These are phyloP conservation scores for Scenedesmus sp. DNA, from an alignment of 163 green algal species.

Conservation along the genomic window DNA sequence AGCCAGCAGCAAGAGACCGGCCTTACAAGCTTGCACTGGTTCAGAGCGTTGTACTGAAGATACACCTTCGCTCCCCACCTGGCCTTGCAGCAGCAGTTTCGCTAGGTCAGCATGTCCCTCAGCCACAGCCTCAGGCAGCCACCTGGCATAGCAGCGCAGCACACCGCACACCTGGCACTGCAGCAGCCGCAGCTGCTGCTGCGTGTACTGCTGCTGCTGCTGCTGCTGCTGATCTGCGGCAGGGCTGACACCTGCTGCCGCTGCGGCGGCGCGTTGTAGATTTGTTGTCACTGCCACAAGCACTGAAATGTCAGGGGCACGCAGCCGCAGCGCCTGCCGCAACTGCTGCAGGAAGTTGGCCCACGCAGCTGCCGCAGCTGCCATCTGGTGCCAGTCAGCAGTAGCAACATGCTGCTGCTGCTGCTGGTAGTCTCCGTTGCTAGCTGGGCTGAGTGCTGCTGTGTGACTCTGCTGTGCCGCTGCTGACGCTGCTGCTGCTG, in stretches of 20 bases:
- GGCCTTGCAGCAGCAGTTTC: constrained; percentile 47
- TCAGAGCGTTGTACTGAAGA: no score
- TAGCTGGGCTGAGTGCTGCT: not conserved
- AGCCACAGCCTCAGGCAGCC: constrained; percentile 57
- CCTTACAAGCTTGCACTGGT: no score
- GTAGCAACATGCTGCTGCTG: not conserved
- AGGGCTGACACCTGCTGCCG: not conserved
- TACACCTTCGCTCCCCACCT: not conserved
- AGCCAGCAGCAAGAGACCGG: no score
- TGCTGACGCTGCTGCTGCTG: not conserved
- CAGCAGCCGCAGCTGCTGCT: constrained; percentile 32
- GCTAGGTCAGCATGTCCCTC: constrained; percentile 46
- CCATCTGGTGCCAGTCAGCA: not conserved
- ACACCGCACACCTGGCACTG: constrained; percentile 40
- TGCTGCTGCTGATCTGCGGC: not conserved
- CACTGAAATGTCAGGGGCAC: constrained; percentile 32
- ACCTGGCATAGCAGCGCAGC: constrained; percentile 37
- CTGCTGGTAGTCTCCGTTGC: not conserved
- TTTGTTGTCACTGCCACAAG: constrained; percentile 16
- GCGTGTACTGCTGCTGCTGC: constrained; percentile 3
- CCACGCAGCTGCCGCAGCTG: not conserved
- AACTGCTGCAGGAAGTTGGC: not conserved
- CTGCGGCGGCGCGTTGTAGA: constrained; percentile 28
- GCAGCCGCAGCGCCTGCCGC: not conserved
- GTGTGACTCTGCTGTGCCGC: not conserved